Evolutionary conservation across 768 basidiomycete species (phyloP), one percentile per base, ranked within the genome.

Genomic region (Mycena alexandri): DNA sequence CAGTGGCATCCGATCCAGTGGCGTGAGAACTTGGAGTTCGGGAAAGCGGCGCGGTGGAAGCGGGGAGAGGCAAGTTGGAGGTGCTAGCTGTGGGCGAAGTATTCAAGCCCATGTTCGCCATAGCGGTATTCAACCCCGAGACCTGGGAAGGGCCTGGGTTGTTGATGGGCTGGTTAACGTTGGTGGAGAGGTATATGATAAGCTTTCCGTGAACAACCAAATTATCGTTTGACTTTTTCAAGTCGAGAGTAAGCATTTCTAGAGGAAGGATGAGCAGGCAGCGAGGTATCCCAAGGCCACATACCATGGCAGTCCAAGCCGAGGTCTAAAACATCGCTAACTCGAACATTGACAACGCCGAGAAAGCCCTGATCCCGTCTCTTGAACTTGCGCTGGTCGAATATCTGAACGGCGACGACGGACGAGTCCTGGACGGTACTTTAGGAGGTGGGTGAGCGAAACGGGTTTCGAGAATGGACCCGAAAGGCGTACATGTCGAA

Each of bases 361-460:
- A 99, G 84, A 80, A 99, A 99, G 2, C 98, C 98, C 77, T 99
- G 98, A 78, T 99, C 98, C 74, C 92, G 90, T 80, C 93, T 87
- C 86, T 99, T 99, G 84, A 99, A 99, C 81, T 99, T 99, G 79
- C 95, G 91, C 80, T 99, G 97, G 81, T 99, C 98, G 73, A 99
- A 99, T 74, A 99, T 98, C 81, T 99, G 98, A 1, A 99, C 96
- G 6, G 95, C 95, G 65, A 99, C 89, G 53, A 99, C 94, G 19
- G 96, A 98, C n/a, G 94, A 95, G 72, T 99, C 98, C 79, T 96
- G 97, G 76, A 98, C 97, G 57, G 88, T 93, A 72, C 96, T 98
- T 60, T 61, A 64, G 65, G 38, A 71, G 59, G 44, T 33, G 65
- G 61, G 67, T 65, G 55, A 51, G 67, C 29, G 33, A 19, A 57